Evolutionary conservation across 2,329 filamentous ascomycete genomes (phyloP), one percentile per base, ranked within the genome.

Genomic region (Botrytis cinerea): DNA sequence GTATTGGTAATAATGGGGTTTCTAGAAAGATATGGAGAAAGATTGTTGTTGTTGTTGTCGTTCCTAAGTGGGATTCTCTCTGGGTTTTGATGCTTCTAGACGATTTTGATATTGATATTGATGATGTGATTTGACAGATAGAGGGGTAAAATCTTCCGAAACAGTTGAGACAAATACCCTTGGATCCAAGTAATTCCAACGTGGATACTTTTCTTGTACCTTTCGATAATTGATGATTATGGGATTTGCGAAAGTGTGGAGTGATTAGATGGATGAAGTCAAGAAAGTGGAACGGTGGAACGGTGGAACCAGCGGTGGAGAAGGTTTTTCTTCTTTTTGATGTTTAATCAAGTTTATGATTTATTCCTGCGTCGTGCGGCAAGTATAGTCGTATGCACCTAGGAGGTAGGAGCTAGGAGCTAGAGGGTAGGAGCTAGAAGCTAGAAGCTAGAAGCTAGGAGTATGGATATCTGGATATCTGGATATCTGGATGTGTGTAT

Each of bases 41-140:
- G 40, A 38, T 32, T 20, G 62, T 28, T 66, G 40, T 28, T 54
- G n/a, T 38, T 40, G 66, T 59, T 59, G 67, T 46, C n/a, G 48
- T 25, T 70, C 67, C 67, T 25, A 57, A 43, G 35, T 70, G 67
- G n/a, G 38, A 69, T 38, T 54, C 48, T n/a, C 48, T 54, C 12
- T 14, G 12, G 20, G 32, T 32, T 35, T 48, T 35, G 38, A 63
- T 20, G 61, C 32, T 40, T 38, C 51, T 57, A 28, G 40, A 70
- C 38, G 43, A n/a, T 61, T 60, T 68, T 43, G 18, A 35, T 48
- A 25, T 48, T 64, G 43, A 46, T 64, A 28, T 32, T 43, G 38
- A 57, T 25, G 66, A 57, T 68, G 40, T 68, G 66, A 68, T 57
- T 57, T 38, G 66, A 68, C 35, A n/a, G 48, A 68, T 68, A 32